Base-by-base conservation (phyloP, 2,329 filamentous ascomycete genomes). In the Capronia epimyces region DNA sequence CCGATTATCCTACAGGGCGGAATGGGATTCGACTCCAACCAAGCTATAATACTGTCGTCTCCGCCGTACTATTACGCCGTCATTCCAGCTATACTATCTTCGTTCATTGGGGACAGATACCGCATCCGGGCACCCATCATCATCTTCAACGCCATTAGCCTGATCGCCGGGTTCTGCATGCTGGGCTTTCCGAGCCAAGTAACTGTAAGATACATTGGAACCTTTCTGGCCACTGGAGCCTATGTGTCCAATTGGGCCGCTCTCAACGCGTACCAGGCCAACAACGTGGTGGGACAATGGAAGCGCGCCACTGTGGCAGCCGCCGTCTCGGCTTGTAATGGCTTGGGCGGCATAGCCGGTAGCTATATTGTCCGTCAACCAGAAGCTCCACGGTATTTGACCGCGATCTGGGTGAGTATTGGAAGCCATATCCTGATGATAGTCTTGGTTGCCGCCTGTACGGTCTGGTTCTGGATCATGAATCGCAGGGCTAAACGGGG, bases 201-300 rank as follows among this genome's bases (percentile, higher is more conserved):
- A 45, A 71, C 79, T 0, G 79, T 81, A 2, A 76, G 83, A 42
- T 85, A 85, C 56, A 69, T 83, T 24, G 83, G 82, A 7, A 81
- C 80, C 0, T 84, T 78, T 64, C 72, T 86, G 1, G 81, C 82
- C 0, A 86, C 82, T 0, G 83, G 83, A 0, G 81, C 82, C 1
- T 86, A 85, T 56, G 75, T 86, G 3, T 80, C 77, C 3, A 86
- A 86, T 56, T 86, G 82, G 82, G 82, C 83, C 0, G 82, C 81
- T 0, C 68, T 86, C 55, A 82, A 78, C 46, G 75, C 80, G 0
- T 83, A 81, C 57, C 76, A 81, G 61, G 75, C 78, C 13, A 84
- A 82, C 63, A 85, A 82, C 56, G 73, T 83, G 36, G 72, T 75
- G 0, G 79, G 79, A 0, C 81, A 84, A 60, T 84, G 81, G 81